These are phyloP conservation scores for Nephelium lappaceum DNA, from an alignment of 345 rosid species.

Conservation along the genomic window DNA sequence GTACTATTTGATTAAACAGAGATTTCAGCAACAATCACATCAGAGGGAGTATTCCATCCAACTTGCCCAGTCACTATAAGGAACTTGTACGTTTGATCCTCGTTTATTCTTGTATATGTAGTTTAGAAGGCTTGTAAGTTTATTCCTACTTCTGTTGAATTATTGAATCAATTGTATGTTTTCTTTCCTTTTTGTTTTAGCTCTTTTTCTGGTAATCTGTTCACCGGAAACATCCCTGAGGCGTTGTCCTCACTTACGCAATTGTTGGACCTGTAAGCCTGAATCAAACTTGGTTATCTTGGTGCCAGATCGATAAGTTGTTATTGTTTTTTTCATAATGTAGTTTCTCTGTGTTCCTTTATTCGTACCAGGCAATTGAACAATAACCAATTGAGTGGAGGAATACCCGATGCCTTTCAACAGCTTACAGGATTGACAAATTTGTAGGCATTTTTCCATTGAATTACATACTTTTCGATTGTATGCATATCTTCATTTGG, in stretches of 20 bases:
- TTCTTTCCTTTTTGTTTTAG: conserved; percentile 41
- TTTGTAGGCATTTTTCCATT: conserved; percentile 48
- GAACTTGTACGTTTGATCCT: conserved; percentile 56
- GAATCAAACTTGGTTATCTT: conserved; percentile 17
- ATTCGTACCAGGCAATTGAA: conserved; percentile 58
- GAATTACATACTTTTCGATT: background rate
- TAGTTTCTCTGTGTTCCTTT: conserved; percentile 17
- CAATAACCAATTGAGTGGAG: conserved; percentile 65
- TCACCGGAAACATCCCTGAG: conserved; percentile 65
- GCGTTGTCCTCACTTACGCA: conserved; percentile 44
- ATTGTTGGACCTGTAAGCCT: conserved; percentile 56
- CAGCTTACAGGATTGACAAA: conserved; percentile 50
- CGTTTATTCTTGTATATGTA: background rate
- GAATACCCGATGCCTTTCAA: conserved; percentile 77
- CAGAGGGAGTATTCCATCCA: conserved; percentile 75
- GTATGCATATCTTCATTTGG: conserved; percentile 14
- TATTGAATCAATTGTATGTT: background rate
- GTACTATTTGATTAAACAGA: conserved; percentile 48
- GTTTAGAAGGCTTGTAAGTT: background rate
- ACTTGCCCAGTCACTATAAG: conserved; percentile 67
- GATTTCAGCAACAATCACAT: conserved; percentile 86
- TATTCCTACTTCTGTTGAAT: background rate
- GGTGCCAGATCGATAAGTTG: background rate
- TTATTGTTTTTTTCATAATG: background rate
- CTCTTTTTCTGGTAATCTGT: conserved; percentile 60